Percentiles rank a stretch among this genome's conserved stretches.
Conservation (phyloP, 352 stramenopile species). For the Globisporangium lucens region DNA sequence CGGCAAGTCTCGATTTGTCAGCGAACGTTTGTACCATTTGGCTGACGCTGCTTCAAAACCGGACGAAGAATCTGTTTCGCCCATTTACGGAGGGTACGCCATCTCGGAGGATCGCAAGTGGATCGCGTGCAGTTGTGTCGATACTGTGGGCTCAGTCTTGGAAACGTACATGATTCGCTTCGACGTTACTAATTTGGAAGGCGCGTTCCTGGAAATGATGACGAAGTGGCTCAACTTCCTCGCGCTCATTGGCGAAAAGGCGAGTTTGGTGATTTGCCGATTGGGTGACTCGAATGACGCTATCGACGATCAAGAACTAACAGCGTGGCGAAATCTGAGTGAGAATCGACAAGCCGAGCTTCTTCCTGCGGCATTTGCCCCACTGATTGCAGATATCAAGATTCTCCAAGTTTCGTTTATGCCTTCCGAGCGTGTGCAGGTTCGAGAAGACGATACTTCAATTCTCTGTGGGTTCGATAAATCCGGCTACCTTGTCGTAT, state of each 20-base stretch:
- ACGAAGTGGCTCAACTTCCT: conserved; percentile 50
- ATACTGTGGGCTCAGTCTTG: conserved; percentile 57
- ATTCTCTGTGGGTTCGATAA: conserved; percentile 30
- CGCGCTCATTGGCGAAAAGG: conserved; percentile 52
- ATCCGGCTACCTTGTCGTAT: conserved; percentile 39
- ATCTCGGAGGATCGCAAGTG: conserved; percentile 58
- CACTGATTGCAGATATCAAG: conserved; percentile 36
- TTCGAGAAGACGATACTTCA: conserved; percentile 35
- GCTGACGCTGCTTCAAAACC: conserved; percentile 16
- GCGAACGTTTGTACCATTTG: conserved; percentile 65
- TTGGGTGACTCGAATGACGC: conserved; percentile 20
- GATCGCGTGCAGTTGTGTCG: conserved; percentile 49
- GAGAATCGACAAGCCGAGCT: conserved; percentile 28
- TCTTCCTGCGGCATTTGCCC: conserved; percentile 29
- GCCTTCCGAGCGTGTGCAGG: conserved; percentile 35
- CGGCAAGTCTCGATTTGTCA: conserved; percentile 37
- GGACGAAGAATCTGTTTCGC: conserved; percentile 18
- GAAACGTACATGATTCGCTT: conserved; percentile 51
- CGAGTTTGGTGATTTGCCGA: conserved; percentile 42
- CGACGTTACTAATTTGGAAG: conserved; percentile 23
- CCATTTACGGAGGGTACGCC: conserved; percentile 51
- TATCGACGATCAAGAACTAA: conserved; percentile 32
- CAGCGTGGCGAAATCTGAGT: conserved; percentile 37
- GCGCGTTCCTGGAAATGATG: conserved; percentile 41
- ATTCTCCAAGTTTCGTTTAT: conserved; percentile 38